Conservation (phyloP, 176 grass and related monocot species). For the Eragrostis nindensis region DNA sequence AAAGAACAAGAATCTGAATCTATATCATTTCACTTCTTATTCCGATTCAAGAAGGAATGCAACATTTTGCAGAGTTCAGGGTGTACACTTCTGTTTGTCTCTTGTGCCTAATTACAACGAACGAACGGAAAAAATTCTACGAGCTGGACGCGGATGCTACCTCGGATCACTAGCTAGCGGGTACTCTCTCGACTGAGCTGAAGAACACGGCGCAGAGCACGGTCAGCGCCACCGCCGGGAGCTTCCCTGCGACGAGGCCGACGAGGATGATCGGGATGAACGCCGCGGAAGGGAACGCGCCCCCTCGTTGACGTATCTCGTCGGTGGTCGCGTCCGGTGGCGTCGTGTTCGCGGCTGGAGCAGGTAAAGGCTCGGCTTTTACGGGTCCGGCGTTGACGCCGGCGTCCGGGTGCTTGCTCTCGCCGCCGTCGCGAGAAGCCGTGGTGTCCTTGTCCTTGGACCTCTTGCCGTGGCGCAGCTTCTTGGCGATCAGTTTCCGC, state of each 20-base stretch:
- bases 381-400: constrained; percentile 18
- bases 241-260: constrained; percentile 72
- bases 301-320: neutral
- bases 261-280: constrained; percentile 53
- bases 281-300: constrained; percentile 34
- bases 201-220: constrained; percentile 54
- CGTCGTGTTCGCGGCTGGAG: neutral
- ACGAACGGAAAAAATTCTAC: constrained; percentile 8
- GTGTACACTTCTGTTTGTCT: neutral
- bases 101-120: constrained; percentile 25
- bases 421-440: neutral
- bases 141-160: constrained; percentile 1
- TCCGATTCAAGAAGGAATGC: constrained; percentile 41
- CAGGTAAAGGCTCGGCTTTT: neutral
- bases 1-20: neutral
- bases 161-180: constrained; percentile 23
- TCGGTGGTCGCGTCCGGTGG: neutral
- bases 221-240: constrained; percentile 57
- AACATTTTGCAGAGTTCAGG: neutral
- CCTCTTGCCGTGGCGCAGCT: constrained; percentile 18
- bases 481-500: constrained; percentile 51
- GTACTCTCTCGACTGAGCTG: constrained; percentile 24
- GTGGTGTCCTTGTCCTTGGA: neutral
- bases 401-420: constrained; percentile 24
- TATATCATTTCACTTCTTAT: constrained; percentile 31